phyloP scores from a whole-genome alignment of 805 yeast genomes.

The Tetrapisispora fleetii region DNA sequence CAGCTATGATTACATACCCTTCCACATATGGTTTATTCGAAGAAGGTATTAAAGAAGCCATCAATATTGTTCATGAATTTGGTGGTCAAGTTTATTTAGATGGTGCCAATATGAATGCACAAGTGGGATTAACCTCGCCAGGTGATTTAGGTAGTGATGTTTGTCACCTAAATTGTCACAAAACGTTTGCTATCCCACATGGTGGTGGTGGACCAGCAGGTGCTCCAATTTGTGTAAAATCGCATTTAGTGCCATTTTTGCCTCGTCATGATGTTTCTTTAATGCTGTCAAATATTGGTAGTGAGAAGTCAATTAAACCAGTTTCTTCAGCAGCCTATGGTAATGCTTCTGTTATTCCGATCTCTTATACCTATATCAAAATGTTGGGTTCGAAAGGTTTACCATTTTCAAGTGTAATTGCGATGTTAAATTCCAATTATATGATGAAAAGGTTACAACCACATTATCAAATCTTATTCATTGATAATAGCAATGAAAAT shows the following conservation, averaged over 20 bases:
- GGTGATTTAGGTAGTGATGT: conserved; percentile 98
- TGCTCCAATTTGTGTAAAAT: conserved; percentile 91
- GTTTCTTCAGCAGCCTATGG: conserved; percentile 95
- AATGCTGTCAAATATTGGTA: conserved; percentile 36
- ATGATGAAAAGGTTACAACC: conserved; percentile 72
- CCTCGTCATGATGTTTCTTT: conserved; percentile 64
- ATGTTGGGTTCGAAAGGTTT: conserved; percentile 81
- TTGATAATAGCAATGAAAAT: conserved; percentile 34
- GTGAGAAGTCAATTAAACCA: conserved; percentile 50
- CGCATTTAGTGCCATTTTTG: conserved; percentile 68
- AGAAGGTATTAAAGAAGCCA: conserved; percentile 78
- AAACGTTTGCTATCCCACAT: conserved; percentile 95
- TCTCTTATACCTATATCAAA: conserved; percentile 90
- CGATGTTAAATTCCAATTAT: conserved; percentile 92
- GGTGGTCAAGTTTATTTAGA: conserved; percentile 97
- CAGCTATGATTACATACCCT: conserved; percentile 94
- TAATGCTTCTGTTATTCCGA: conserved; percentile 86
- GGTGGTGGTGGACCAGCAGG: conserved; percentile 99
- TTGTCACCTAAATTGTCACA: conserved; percentile 92
- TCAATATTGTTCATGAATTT: conserved; percentile 68
- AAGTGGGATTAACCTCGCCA: conserved; percentile 93
- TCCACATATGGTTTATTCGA: conserved; percentile 95
- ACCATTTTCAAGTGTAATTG: conserved; percentile 79
- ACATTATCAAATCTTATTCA: conserved; percentile 67
- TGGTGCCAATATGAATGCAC: conserved; percentile 99